These are phyloP conservation scores for Cerioporus squamosus DNA, from an alignment of 1,284 basidiomycete genomes.

Conservation along the genomic window DNA sequence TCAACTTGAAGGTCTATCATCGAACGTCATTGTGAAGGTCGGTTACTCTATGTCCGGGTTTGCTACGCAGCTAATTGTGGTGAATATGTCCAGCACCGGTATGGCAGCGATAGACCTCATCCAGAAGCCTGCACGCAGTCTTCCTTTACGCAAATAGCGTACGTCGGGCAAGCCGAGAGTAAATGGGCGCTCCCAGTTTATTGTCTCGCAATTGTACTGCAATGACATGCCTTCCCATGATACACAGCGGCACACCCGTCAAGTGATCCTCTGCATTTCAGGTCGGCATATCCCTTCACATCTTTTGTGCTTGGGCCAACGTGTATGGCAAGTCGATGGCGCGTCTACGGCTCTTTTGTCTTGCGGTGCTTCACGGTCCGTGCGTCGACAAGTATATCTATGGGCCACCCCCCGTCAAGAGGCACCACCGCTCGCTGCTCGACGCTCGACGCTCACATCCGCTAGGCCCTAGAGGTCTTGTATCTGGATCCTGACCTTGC, in stretches of 20 bases:
- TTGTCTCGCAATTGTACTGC: conserved; percentile 1
- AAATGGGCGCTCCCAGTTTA: background rate
- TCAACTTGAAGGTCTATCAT: too few species aligned
- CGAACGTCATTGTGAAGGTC: background rate
- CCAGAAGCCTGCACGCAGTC: background rate
- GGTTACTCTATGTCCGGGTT: background rate
- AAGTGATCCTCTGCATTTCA: background rate
- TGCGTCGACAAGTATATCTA: background rate
- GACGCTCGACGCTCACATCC: conserved; percentile 11
- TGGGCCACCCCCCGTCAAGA: background rate
- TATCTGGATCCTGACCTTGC: conserved; percentile 1
- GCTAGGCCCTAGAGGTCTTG: conserved; percentile 22
- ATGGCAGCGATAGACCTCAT: background rate
- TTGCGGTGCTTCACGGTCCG: background rate
- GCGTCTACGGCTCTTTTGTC: conserved; percentile 1
- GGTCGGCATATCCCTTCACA: background rate
- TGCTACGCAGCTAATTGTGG: background rate
- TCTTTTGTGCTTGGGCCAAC: background rate
- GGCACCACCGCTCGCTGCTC: conserved; percentile 15
- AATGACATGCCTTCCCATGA: conserved; percentile 1
- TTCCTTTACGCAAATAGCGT: background rate
- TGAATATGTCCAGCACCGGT: background rate
- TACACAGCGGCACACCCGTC: background rate
- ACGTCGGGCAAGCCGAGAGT: background rate
- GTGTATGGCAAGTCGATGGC: background rate